Evolutionary conservation across 306 rosid species (phyloP).

Genomic region (Ormosia semicastrata): DNA sequence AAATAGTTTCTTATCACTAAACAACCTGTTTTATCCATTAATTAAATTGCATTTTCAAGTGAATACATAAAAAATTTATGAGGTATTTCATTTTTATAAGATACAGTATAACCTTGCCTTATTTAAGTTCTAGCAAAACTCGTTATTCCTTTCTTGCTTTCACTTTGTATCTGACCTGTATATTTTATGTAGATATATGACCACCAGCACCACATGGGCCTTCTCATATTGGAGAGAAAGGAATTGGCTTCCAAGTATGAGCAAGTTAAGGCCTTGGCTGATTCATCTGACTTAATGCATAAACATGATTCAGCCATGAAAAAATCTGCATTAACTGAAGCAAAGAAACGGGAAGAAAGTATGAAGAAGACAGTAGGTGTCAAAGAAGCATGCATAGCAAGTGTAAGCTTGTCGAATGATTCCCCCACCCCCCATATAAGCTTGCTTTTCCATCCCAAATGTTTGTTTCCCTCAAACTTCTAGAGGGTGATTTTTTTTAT

Average conservation of each 20-base stretch:
- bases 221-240: constrained; percentile 82
- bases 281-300: constrained; percentile 57
- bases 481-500: constrained; percentile 3
- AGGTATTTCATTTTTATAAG: constrained; percentile 6
- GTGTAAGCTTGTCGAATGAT: constrained; percentile 59
- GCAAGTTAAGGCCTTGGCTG: constrained; percentile 54
- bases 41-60: constrained; percentile 1
- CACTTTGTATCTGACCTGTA: constrained; percentile 7
- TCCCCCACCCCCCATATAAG: neutral
- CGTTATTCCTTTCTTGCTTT: neutral
- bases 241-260: constrained; percentile 67
- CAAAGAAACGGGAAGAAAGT: constrained; percentile 77
- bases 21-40: neutral
- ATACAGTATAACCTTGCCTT: neutral
- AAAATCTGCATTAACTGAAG: constrained; percentile 63
- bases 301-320: constrained; percentile 67
- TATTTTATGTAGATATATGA: constrained; percentile 61
- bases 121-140: constrained; percentile 1
- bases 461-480: neutral
- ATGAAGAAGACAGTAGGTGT: constrained; percentile 73
- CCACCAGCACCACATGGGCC: constrained; percentile 98
- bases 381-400: constrained; percentile 90
- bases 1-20: neutral
- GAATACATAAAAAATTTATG: neutral
- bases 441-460: neutral